A percentile compares a stretch with the other conserved stretches of the same genome.
These are phyloP conservation scores for Aspergillus taichungensis DNA, from an alignment of 495 filamentous ascomycete genomes.

Conservation along the genomic window DNA sequence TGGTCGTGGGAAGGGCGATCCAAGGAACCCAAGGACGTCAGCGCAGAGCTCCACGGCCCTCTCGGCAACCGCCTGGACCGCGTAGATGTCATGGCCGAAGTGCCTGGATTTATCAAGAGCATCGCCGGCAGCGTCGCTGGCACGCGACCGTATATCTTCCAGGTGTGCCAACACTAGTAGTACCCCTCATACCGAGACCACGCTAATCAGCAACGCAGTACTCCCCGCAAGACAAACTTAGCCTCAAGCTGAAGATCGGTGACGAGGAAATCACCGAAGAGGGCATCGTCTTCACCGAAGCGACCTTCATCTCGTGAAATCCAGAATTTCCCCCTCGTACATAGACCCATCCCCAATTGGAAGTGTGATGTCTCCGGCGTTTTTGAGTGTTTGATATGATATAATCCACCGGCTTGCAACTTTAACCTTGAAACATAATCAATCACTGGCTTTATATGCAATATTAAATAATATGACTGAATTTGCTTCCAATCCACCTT, in stretches of 20 bases:
- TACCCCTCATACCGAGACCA: neutral
- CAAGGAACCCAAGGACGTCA: conserved; percentile 62
- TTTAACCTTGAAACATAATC: too few relatives aligned
- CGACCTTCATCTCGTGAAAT: conserved; percentile 76
- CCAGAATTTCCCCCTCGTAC: conserved; percentile 17
- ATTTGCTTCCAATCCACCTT: too few relatives aligned
- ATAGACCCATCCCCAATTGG: conserved; percentile 18
- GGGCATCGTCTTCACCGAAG: conserved; percentile 71
- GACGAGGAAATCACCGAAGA: conserved; percentile 68
- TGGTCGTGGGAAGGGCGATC: conserved; percentile 73
- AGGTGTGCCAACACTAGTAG: conserved; percentile 43
- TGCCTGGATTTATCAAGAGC: conserved; percentile 89
- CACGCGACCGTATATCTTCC: conserved; percentile 95
- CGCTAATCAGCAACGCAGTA: conserved; percentile 41
- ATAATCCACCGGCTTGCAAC: too few relatives aligned
- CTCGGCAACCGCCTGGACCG: conserved; percentile 69
- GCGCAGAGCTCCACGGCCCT: conserved; percentile 57
- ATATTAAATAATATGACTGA: too few relatives aligned
- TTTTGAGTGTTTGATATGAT: conserved; percentile 7
- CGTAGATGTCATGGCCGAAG: conserved; percentile 92
- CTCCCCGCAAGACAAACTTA: conserved; percentile 50
- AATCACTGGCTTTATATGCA: too few relatives aligned
- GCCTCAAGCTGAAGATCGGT: conserved; percentile 74
- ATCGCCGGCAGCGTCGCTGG: conserved; percentile 81
- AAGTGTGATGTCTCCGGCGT: conserved; percentile 10